phyloP scores from a whole-genome alignment of 2,329 filamentous ascomycete species.

The Delphinella strobiligena region DNA sequence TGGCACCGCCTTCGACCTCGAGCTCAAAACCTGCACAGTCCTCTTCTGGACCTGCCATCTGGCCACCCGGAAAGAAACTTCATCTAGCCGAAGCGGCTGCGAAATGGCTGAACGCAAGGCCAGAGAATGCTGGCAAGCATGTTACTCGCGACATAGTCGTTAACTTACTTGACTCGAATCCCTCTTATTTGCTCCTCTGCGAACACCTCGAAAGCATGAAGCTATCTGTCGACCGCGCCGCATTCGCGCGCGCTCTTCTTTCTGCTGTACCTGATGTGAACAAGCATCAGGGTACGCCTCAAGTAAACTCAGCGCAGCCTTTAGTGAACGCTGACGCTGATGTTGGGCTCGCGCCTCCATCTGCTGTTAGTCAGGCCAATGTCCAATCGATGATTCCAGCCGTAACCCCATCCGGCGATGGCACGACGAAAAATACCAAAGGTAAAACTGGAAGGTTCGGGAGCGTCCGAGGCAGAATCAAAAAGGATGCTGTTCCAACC shows the following conservation, averaged over 20 bases:
- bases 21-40: neutral
- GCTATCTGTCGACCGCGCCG: conserved; percentile 38
- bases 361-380: too few relatives aligned
- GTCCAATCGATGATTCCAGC: too few relatives aligned
- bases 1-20: neutral
- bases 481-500: conserved; percentile 10
- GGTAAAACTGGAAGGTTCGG: too few relatives aligned
- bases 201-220: conserved; percentile 38
- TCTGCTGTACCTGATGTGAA: conserved; percentile 32
- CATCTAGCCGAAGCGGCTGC: conserved; percentile 39
- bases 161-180: conserved; percentile 39
- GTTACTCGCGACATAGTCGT: conserved; percentile 30
- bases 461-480: conserved; percentile 5
- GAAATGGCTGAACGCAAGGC: conserved; percentile 30
- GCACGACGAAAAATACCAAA: too few relatives aligned
- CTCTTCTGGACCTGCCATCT: too few relatives aligned
- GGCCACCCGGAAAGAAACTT: conserved; percentile 40
- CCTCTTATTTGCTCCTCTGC: conserved; percentile 44
- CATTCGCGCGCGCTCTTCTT: conserved; percentile 41
- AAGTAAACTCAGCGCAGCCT: conserved; percentile 7
- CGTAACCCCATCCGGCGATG: too few relatives aligned
- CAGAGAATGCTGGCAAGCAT: conserved; percentile 28
- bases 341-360: too few relatives aligned
- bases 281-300: conserved; percentile 6
- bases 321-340: too few relatives aligned